A percentile compares a stretch with the other conserved stretches of the same genome.
These are phyloP conservation scores for Tetraselmis chui DNA, from an alignment of 139 green algal species.

Conservation along the genomic window DNA sequence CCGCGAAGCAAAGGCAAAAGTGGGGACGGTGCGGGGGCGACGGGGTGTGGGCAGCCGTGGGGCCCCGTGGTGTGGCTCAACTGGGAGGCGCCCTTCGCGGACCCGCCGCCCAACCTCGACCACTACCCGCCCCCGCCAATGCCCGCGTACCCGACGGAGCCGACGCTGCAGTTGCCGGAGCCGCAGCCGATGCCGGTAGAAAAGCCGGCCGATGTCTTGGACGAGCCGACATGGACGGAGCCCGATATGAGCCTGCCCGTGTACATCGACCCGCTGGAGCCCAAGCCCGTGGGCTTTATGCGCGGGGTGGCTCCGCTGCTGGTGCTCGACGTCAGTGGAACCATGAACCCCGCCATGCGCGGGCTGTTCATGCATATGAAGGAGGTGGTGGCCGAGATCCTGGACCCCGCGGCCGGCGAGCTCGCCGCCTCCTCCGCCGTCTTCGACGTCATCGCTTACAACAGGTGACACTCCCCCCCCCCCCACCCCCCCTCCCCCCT, in stretches of 20 bases:
- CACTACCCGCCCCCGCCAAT: slow-evolving; percentile 7
- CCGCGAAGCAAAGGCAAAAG: background rate
- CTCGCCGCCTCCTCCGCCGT: slow-evolving; percentile 34
- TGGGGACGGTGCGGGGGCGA: no score
- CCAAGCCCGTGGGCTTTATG: slow-evolving; percentile 53
- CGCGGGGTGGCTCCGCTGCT: slow-evolving; percentile 44
- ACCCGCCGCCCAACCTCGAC: slow-evolving; percentile 36
- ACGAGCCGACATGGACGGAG: slow-evolving; percentile 2
- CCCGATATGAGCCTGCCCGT: background rate
- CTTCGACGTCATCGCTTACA: slow-evolving; percentile 64
- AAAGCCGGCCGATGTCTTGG: background rate
- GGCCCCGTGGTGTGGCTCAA: slow-evolving; percentile 39
- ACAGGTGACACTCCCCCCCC: background rate
- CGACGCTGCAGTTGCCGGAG: slow-evolving; percentile 20
- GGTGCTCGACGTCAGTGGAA: slow-evolving; percentile 50
- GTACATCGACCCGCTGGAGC: slow-evolving; percentile 33
- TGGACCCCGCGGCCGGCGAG: slow-evolving; percentile 33
- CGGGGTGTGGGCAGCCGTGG: background rate
- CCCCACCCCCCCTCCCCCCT: background rate
- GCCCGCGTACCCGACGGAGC: slow-evolving; percentile 36
- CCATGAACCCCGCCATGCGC: slow-evolving; percentile 38
- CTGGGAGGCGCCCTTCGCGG: slow-evolving; percentile 39
- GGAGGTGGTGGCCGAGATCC: slow-evolving; percentile 16
- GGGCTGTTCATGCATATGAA: slow-evolving; percentile 41
- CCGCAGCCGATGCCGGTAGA: slow-evolving; percentile 3